These are phyloP conservation scores for Bolboschoenus planiculmis DNA, from an alignment of 176 grass and related monocot genomes.

Conservation along the genomic window DNA sequence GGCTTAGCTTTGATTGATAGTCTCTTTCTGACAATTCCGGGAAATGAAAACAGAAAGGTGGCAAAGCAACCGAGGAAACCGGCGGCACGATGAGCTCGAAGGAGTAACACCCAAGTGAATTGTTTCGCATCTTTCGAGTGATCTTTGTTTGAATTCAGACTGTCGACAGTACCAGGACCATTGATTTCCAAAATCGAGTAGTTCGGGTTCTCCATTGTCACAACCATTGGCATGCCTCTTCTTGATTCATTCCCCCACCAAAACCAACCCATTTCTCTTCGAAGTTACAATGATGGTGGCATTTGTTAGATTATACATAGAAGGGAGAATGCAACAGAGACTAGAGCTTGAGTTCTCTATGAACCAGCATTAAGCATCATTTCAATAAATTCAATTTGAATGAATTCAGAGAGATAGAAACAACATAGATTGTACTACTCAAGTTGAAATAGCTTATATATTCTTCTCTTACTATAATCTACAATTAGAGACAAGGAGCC, in stretches of 20 bases:
- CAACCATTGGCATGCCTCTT: constrained; percentile 49
- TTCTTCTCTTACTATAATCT: background rate
- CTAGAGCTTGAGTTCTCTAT: background rate
- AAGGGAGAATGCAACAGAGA: background rate
- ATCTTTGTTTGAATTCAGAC: constrained; percentile 29
- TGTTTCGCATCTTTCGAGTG: constrained; percentile 69
- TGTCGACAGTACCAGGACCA: constrained; percentile 12
- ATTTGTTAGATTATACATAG: background rate
- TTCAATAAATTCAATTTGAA: background rate
- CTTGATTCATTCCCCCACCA: background rate
- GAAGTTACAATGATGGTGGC: background rate
- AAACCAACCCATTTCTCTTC: background rate
- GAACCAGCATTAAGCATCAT: background rate
- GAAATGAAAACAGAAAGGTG: constrained; percentile 39
- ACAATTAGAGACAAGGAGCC: background rate
- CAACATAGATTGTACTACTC: background rate
- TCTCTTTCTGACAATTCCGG: constrained; percentile 42
- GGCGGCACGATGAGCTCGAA: constrained; percentile 59
- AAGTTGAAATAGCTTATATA: background rate
- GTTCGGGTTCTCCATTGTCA: constrained; percentile 86
- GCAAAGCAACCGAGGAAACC: constrained; percentile 43
- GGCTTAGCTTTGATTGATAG: constrained; percentile 41
- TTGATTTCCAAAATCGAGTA: constrained; percentile 64
- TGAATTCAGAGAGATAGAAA: background rate
- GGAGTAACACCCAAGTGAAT: constrained; percentile 81